Base-by-base conservation (phyloP, 805 yeast genomes). In the Candida boleticola region DNA sequence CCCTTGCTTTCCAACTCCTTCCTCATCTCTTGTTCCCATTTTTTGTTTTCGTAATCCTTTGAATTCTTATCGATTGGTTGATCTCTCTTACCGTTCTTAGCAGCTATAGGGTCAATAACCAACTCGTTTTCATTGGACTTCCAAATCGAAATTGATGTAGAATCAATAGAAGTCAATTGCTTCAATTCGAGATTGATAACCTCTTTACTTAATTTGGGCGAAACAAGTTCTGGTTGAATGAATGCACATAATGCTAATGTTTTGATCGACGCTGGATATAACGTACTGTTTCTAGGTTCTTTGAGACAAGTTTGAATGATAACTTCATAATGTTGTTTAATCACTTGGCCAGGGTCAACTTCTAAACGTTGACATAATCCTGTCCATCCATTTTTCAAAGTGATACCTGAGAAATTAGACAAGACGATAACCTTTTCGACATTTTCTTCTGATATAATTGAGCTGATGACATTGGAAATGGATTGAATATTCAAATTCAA, bases 1-100 rank as follows among this genome's bases (percentile, higher is more conserved):
- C 76, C 73, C 58, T 81, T 81, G 40, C 73, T 71, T 1, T 84
- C 82, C 29, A 89, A 70, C 54, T 89, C 92, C 48, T 80, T 80
- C 53, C 92, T 79, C 25, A 93, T 76, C 39, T 77, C 77, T 51
- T 83, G 89, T 57, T 93, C 99, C 98, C 98, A 92, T 59, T 87
- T 81, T 45, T 77, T 66, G 2, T 90, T 85, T 53, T 85, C 95
- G 53, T 88, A 88, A 54, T 89, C 96, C 56, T 83, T 89, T 1
- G 87, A 68, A 57, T 87, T 87, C 58, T 85, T 87, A 55, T 79
- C 79, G 11, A 80, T 79, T 3, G 64, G 68, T 26, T 63, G 63
- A 25, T 68, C 66, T 11, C 67, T 63, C 54, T 70, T 75, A 2
- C 55, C 36, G 42, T 64, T 65, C 10, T 58, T 52, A 26, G 60